Evolutionary conservation across 2,329 filamentous ascomycete species (phyloP), one percentile per base, ranked within the genome.

Genomic region (Mollisia scopiformis): DNA sequence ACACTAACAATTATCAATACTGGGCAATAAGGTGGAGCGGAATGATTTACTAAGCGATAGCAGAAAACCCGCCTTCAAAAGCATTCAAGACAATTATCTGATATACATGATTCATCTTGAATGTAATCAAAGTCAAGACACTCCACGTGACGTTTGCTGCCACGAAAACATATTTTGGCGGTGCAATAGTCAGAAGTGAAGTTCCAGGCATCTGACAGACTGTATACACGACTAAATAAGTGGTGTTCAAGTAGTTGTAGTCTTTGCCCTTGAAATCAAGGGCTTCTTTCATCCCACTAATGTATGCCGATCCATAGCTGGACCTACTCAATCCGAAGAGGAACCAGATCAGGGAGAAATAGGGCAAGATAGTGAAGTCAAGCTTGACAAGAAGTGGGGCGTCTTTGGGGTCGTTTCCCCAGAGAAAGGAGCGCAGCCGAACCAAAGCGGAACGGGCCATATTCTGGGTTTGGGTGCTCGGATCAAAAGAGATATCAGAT

Each of bases 271-370:
- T 70, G 28, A 77, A 67, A 7, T 51, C 66, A 21, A 78, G 73
- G 27, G 75, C 75, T 35, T 77, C 74, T 56, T 75, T 73, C 41
- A 77, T 71, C 1, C 75, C 75, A 27, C 70, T 74, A 19, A 75
- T 74, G 41, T 77, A 78, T 46, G 75, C 76, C 64, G 75, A 75
- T 62, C 68, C 75, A 62, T 80, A 80, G 63, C 75, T 78, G 28
- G 78, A 73, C 11, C 78, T 10, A 5, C 10, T 14, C 16, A 43
- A 21, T 6, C 78, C 78, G 58, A 80, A 80, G 3, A 80, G 69
- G 54, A 80, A 80, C 78, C 78, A 80, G n/a, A 80, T 76, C 13
- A 79, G 66, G 0, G 77, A 78, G 62, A 80, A 79, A 61, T 80
- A 80, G 0, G 75, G 74, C 21, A 79, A 71, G 6, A 79, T 69